Evolutionary conservation across 2,329 filamentous ascomycete genomes (phyloP), one percentile per base, ranked within the genome.

Genomic region (Paecilomyces dactylethromorphus): DNA sequence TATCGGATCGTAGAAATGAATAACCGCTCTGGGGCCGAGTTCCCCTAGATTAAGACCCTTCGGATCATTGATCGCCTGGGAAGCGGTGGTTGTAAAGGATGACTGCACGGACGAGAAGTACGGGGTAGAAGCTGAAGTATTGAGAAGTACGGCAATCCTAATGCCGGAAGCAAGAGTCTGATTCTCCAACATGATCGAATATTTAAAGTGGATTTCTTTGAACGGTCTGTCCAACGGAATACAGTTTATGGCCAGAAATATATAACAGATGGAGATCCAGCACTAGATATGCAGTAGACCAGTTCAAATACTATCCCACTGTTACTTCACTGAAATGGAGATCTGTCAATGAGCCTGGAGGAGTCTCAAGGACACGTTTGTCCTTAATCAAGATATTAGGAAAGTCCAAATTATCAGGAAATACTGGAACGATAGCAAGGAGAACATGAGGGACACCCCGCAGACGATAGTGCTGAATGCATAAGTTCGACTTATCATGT

Each of bases 1-100:
- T 5, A 69, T 66, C 0, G 68, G 68, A 45, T 71, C 66, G 57
- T 63, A 70, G 58, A 68, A 65, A 29, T 65, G 54, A n/a, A 70
- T 59, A 8, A 57, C 13, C n/a, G 60, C 56, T 12, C 33, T 45
- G 2, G 58, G 60, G 39, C 10, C 39, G 39, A 45, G 39, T n/a
- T 8, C n/a, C 7, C 10, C 39, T 18, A 1, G 39, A 45, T 45
- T n/a, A 1, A 45, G 39, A 18, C n/a, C 6, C 8, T 18, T 10
- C 2, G 15, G n/a, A 8, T 45, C 39, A n/a, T 45, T n/a, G 3
- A 45, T 18, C 15, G 39, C 39, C n/a, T 45, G 39, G 15, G 39
- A 45, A 3, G 39, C 39, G 15, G n/a, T 45, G n/a, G 3, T 45
- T 45, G 39, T 45, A 45, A 45, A 45, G 6, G 39, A 21, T n/a